Evolutionary conservation across 768 basidiomycete species (phyloP), one percentile per base, ranked within the genome.

Genomic region (Crucibulum laeve): DNA sequence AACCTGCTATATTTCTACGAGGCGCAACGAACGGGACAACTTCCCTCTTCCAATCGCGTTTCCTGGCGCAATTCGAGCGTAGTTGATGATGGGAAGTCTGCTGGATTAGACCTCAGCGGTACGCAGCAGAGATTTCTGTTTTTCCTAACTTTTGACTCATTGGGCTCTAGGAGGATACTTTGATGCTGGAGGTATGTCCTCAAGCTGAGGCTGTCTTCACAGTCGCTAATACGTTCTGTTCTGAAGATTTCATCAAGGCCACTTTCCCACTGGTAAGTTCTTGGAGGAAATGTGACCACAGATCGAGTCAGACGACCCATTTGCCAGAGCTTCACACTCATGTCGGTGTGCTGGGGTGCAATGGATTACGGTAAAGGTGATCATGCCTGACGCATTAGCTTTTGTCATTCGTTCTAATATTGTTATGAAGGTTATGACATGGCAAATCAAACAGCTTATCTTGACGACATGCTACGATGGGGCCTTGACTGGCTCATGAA

Each of bases 401-500:
- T 38, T 3, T 42, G 7, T 40, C 37, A 13, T 25, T 17, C 40
- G 30, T 40, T 24, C 44, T 43, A 43, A 28, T 5, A 42, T 35
- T 23, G 15, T 41, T 39, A 22, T 38, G 13, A 41, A 85, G 87
- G 87, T 13, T 96, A 93, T 56, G 89, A 92, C 50, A 53, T 79
- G 40, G 81, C 90, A 41, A 87, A 89, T 42, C 92, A 95, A 64
- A 91, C 91, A 1, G 77, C 80, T 2, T 96, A 95, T 60, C 78
- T 96, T n/a, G 94, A 96, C 54, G 78, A 80, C 48, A 92, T 88
- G 73, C 67, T 95, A 41, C 80, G 92, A 47, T 95, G 90, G 89
- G 85, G 91, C 19, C 75, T 91, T 35, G 86, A 91, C 62, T 96
- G 91, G 91, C 67, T 94, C 40, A 90, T 94, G 41, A 91, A 89